A percentile compares a stretch with the other conserved stretches of the same genome.
Conservation (phyloP, 805 yeast genomes). For the Lipomyces sp. region DNA sequence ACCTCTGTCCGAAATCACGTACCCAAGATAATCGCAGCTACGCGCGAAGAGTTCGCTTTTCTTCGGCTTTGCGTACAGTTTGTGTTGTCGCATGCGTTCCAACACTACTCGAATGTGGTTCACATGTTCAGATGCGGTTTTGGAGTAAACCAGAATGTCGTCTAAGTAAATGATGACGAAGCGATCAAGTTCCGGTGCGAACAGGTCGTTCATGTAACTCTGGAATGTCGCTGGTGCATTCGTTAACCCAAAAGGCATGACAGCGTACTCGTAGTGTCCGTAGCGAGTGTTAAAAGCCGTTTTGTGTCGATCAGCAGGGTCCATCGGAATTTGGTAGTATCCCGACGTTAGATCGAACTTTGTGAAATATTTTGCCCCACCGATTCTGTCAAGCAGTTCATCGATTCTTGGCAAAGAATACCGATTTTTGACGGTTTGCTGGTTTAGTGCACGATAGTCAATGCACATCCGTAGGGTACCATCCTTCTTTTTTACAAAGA, state of each 20-base stretch:
- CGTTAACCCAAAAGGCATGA: conserved; percentile 35
- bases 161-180: conserved; percentile 28
- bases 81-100: neutral
- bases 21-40: conserved; percentile 4
- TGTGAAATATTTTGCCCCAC: neutral
- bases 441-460: conserved; percentile 6
- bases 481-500: conserved; percentile 29
- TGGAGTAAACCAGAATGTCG: conserved; percentile 28
- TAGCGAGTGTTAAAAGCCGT: conserved; percentile 32
- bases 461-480: conserved; percentile 24
- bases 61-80: conserved; percentile 1
- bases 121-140: neutral
- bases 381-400: conserved; percentile 3
- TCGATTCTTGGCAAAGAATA: conserved; percentile 5
- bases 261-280: conserved; percentile 33
- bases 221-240: conserved; percentile 36
- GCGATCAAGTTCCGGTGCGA: conserved; percentile 10
- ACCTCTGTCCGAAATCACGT: neutral
- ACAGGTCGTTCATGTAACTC: conserved; percentile 11
- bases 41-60: conserved; percentile 8
- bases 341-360: conserved; percentile 4
- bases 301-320: conserved; percentile 11
- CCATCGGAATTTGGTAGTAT: conserved; percentile 34
- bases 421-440: conserved; percentile 3
- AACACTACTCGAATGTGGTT: neutral